These are phyloP conservation scores for Neodidymelliopsis sp. DNA, from an alignment of 2,329 filamentous ascomycete species.

Conservation along the genomic window DNA sequence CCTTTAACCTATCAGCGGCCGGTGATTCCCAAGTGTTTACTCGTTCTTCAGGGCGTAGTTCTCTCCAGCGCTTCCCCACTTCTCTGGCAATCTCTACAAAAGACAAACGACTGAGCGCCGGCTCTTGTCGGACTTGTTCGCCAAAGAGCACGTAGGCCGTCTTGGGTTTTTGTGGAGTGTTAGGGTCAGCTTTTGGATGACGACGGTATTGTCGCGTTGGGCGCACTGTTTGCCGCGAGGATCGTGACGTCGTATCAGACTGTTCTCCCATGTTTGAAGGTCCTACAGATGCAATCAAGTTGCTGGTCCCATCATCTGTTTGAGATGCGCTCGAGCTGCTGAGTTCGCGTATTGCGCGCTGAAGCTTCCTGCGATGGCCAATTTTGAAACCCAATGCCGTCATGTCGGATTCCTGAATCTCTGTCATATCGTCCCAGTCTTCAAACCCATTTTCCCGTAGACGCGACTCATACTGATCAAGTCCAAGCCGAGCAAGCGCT, in stretches of 20 bases:
- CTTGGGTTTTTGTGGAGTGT: constrained; percentile 13
- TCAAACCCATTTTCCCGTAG: constrained; percentile 24
- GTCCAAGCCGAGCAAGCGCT: constrained; percentile 8
- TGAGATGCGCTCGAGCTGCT: constrained; percentile 5
- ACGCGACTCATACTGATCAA: constrained; percentile 8
- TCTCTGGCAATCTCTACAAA: constrained; percentile 13
- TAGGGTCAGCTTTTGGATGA: constrained; percentile 17
- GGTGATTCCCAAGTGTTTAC: constrained; percentile 4
- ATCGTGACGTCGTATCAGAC: constrained; percentile 8
- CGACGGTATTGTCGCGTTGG: constrained; percentile 17
- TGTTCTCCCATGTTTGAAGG: constrained; percentile 24
- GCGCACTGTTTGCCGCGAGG: constrained; percentile 6
- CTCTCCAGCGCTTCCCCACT: constrained; percentile 12
- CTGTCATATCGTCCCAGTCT: constrained; percentile 18
- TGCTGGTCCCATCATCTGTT: constrained; percentile 25
- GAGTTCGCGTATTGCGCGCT: constrained; percentile 25
- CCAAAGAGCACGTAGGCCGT: constrained; percentile 21
- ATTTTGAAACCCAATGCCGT: constrained; percentile 15
- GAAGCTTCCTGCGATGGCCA: constrained; percentile 22
- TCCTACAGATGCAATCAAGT: no score
- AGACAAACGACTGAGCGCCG: constrained; percentile 10
- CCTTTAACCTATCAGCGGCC: neutral
- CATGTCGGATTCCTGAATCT: constrained; percentile 24
- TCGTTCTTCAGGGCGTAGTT: constrained; percentile 1
- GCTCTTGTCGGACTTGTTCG: constrained; percentile 16